These are phyloP conservation scores for Candida jianshihensis DNA, from an alignment of 805 yeast species.

Conservation along the genomic window DNA sequence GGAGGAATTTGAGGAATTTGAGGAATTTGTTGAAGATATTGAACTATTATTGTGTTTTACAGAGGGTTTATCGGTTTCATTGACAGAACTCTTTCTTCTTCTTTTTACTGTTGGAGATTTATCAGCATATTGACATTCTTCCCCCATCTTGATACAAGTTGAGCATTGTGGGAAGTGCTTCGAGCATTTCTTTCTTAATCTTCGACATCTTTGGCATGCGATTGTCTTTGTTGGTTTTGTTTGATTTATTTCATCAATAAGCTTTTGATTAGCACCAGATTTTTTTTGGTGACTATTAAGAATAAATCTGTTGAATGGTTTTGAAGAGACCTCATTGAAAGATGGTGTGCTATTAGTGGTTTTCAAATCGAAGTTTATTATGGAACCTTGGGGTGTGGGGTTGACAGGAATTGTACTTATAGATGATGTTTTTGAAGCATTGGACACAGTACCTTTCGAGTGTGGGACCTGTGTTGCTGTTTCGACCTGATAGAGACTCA, in stretches of 20 bases:
- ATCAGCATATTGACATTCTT: constrained; percentile 22
- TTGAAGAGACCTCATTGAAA: neutral
- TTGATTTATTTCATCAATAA: neutral
- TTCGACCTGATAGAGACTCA: too few relatives aligned
- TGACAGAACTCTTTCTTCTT: neutral
- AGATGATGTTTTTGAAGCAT: too few relatives aligned
- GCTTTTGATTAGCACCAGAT: neutral
- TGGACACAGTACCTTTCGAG: too few relatives aligned
- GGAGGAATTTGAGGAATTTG: neutral
- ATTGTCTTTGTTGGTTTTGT: constrained; percentile 12
- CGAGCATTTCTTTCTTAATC: constrained; percentile 41
- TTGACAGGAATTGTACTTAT: too few relatives aligned
- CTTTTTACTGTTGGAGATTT: constrained; percentile 5
- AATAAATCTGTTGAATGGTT: constrained; percentile 8
- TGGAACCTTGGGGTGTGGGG: too few relatives aligned
- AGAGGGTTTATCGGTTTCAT: neutral
- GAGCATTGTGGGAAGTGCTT: constrained; percentile 43
- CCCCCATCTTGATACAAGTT: constrained; percentile 40
- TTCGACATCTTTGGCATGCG: constrained; percentile 24
- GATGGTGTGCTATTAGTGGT: neutral
- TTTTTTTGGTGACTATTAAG: constrained; percentile 13
- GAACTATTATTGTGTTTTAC: neutral
- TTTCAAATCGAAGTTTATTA: neutral
- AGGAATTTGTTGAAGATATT: neutral
- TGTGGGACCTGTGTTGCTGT: too few relatives aligned